Percentiles rank a stretch among this genome's conserved stretches.
Evolutionary conservation across 2,329 filamentous ascomycete species (phyloP).

Genomic region (Aspergillus candidus): DNA sequence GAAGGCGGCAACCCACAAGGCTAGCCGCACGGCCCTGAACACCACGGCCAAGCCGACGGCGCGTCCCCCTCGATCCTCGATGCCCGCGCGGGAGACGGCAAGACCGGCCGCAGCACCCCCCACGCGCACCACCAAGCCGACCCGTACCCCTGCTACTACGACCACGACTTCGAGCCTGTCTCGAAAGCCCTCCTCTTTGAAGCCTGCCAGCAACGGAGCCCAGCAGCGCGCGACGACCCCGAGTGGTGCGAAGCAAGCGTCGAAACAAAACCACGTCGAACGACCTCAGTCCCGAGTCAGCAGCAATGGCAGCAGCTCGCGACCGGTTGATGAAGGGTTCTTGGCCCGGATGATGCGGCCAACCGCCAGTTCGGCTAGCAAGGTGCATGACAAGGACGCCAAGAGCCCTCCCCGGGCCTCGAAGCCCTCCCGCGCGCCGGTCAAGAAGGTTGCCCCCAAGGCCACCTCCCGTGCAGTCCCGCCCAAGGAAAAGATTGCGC

Average conservation of each 20-base stretch:
- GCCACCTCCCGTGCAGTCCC: slow-evolving; percentile 15
- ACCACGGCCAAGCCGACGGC: slow-evolving; percentile 22
- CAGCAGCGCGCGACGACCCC: slow-evolving; percentile 20
- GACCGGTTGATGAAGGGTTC: slow-evolving; percentile 42
- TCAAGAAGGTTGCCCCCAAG: slow-evolving; percentile 20
- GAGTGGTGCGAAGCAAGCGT: slow-evolving; percentile 12
- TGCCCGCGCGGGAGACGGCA: slow-evolving; percentile 23
- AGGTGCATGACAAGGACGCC: slow-evolving; percentile 42
- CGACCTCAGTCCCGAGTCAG: slow-evolving; percentile 39
- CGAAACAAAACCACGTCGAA: slow-evolving; percentile 10
- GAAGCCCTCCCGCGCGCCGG: slow-evolving; percentile 17
- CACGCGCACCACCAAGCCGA: slow-evolving; percentile 23
- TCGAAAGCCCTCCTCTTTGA: slow-evolving; percentile 34
- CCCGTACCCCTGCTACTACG: slow-evolving; percentile 36
- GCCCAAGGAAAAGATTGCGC: slow-evolving; percentile 17
- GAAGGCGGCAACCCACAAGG: slow-evolving; percentile 25
- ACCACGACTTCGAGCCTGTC: slow-evolving; percentile 26
- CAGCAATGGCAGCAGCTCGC: slow-evolving; percentile 33
- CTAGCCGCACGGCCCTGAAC: slow-evolving; percentile 28
- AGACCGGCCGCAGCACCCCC: slow-evolving; percentile 20
- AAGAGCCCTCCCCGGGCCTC: slow-evolving; percentile 33
- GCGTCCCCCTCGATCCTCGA: slow-evolving; percentile 24
- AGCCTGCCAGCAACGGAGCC: slow-evolving; percentile 17
- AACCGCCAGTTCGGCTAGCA: slow-evolving; percentile 46
- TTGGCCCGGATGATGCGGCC: slow-evolving; percentile 49